Percentiles rank a stretch among this genome's conserved stretches.
Conservation (phyloP, 1,284 basidiomycete species). For the Trametes hirsuta region DNA sequence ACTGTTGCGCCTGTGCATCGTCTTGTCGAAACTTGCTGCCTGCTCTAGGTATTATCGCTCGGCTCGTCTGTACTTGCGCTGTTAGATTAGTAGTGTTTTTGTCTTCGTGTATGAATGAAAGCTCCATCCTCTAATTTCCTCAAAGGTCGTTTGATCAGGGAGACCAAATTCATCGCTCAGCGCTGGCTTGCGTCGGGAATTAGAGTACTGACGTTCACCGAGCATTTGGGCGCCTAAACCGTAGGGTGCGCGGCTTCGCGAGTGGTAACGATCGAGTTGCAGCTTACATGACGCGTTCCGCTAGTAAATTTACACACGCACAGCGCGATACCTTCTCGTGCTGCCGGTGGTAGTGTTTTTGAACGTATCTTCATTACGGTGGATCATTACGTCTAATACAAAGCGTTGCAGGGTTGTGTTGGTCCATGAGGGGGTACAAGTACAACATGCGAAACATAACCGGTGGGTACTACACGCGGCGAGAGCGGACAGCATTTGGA, state of each 20-base stretch:
- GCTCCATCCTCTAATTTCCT: neutral
- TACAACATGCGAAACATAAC: slow-evolving; percentile 21
- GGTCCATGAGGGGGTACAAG: slow-evolving; percentile 5
- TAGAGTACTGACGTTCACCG: too few species aligned
- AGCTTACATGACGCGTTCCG: too few species aligned
- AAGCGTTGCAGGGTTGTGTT: neutral
- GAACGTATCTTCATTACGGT: neutral
- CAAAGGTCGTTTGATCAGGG: too few species aligned
- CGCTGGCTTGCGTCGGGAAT: too few species aligned
- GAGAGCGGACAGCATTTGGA: slow-evolving; percentile 16
- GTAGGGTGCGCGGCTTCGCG: too few species aligned
- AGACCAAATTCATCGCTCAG: too few species aligned
- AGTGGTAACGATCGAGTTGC: too few species aligned
- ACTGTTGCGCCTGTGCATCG: slow-evolving; percentile 7
- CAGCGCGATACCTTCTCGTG: too few species aligned
- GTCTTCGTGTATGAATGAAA: slow-evolving; percentile 26
- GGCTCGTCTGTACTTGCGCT: slow-evolving; percentile 28
- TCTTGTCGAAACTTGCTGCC: slow-evolving; percentile 24
- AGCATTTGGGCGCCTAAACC: too few species aligned
- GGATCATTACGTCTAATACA: slow-evolving; percentile 1
- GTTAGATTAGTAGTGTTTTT: slow-evolving; percentile 32
- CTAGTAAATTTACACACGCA: too few species aligned
- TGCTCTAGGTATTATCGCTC: slow-evolving; percentile 23
- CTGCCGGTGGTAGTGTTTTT: neutral
- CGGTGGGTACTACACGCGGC: slow-evolving; percentile 1